A percentile compares a stretch with the other conserved stretches of the same genome.
Evolutionary conservation across 2,329 filamentous ascomycete species (phyloP).

Genomic region (Aspergillus luchuensis): DNA sequence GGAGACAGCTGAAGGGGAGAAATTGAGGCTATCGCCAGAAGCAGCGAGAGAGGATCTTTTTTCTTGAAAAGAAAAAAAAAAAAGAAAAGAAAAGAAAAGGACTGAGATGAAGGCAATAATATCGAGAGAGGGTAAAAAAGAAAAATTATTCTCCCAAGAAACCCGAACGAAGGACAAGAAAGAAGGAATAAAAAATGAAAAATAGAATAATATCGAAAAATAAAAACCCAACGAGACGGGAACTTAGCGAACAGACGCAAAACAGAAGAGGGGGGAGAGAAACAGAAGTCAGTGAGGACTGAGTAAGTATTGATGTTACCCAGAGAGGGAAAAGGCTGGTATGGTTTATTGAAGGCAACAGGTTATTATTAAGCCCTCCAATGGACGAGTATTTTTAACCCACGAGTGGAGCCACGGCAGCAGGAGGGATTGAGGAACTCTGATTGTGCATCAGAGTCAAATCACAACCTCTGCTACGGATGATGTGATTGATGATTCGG

Average conservation of each 20-base stretch:
- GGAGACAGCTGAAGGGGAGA: background rate
- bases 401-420: slow-evolving; percentile 1
- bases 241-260: no score
- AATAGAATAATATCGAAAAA: slow-evolving; percentile 5
- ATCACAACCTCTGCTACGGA: background rate
- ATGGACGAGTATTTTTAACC: slow-evolving; percentile 1
- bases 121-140: background rate
- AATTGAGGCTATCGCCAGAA: slow-evolving; percentile 8
- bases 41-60: background rate
- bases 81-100: slow-evolving; percentile 9
- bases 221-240: background rate
- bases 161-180: slow-evolving; percentile 6
- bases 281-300: background rate
- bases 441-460: background rate
- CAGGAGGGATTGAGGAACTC: background rate
- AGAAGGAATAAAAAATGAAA: slow-evolving; percentile 5
- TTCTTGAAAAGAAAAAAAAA: background rate
- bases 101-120: slow-evolving; percentile 9
- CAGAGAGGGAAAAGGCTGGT: background rate
- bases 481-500: no score
- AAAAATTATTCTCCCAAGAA: background rate
- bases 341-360: background rate
- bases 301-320: background rate
- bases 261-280: no score
- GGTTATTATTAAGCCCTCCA: slow-evolving; percentile 2